Percentiles rank a stretch among this genome's conserved stretches.
Conservation (phyloP, 73 alveolate species). For the Uronychia binucleata region DNA sequence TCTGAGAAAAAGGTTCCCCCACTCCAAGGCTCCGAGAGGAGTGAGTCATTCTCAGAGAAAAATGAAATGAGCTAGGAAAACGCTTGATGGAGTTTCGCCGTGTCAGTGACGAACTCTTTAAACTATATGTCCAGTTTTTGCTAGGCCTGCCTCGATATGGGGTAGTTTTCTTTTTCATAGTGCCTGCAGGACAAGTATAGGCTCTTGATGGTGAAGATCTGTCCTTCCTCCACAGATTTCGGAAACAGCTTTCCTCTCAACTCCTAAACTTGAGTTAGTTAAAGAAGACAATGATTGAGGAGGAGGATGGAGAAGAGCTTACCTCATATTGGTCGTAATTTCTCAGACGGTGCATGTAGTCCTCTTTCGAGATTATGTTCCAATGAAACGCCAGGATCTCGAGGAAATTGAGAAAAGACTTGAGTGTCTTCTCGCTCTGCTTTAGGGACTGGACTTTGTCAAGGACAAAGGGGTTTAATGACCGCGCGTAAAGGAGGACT, state of each 20-base stretch:
- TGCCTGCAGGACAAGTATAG: conserved; percentile 38
- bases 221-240: conserved; percentile 5
- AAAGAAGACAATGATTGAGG: not conserved
- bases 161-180: conserved; percentile 32
- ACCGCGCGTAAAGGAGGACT: not conserved
- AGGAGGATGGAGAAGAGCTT: not conserved
- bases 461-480: not conserved
- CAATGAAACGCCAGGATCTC: conserved; percentile 53
- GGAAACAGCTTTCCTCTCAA: not conserved
- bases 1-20: conserved; percentile 14
- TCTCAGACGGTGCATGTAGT: conserved; percentile 18
- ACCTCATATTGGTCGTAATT: conserved; percentile 17
- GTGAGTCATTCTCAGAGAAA: conserved; percentile 14
- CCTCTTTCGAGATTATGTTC: conserved; percentile 26
- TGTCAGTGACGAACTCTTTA: conserved; percentile 38
- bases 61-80: conserved; percentile 28
- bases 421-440: not conserved
- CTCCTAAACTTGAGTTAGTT: not conserved
- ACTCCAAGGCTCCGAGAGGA: conserved; percentile 17
- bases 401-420: conserved; percentile 28
- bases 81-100: conserved; percentile 29
- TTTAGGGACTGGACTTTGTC: not conserved
- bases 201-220: conserved; percentile 32
- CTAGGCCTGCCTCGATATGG: conserved; percentile 15
- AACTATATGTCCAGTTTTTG: not conserved